phyloP scores from a whole-genome alignment of 495 filamentous ascomycete genomes.

The Haplographium delicatum region DNA sequence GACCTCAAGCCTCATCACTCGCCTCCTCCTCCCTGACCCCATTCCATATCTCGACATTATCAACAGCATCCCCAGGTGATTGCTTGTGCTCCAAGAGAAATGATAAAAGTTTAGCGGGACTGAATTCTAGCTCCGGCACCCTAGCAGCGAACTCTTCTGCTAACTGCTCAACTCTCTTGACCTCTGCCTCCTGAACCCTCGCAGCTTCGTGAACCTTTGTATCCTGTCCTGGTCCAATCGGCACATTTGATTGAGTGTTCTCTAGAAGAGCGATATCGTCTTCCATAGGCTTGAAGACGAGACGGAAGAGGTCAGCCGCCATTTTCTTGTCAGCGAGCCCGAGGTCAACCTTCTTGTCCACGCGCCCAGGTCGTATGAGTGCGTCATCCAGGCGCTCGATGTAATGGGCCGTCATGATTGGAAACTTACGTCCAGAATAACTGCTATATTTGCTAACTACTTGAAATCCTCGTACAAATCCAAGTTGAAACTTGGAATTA shows the following conservation, averaged over 20 bases:
- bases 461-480: no score
- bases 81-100: slow-evolving; percentile 63
- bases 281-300: slow-evolving; percentile 12
- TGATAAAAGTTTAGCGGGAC: slow-evolving; percentile 70
- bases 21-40: no score
- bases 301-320: slow-evolving; percentile 8
- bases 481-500: no score
- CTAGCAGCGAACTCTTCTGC: slow-evolving; percentile 52
- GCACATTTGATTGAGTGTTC: slow-evolving; percentile 1
- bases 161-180: slow-evolving; percentile 32
- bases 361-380: slow-evolving; percentile 70
- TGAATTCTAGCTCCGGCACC: slow-evolving; percentile 68
- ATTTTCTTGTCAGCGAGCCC: slow-evolving; percentile 36
- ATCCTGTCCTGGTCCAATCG: slow-evolving; percentile 5
- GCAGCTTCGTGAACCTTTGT: slow-evolving; percentile 3
- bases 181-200: slow-evolving; percentile 25
- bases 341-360: slow-evolving; percentile 67
- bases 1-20: no score
- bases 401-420: slow-evolving; percentile 81
- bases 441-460: no score
- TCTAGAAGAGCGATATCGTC: slow-evolving; percentile 2
- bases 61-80: slow-evolving; percentile 32
- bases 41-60: slow-evolving; percentile 8
- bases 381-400: slow-evolving; percentile 65
- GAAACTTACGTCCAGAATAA: no score